These are phyloP conservation scores for Scleroderma bovista DNA, from an alignment of 768 basidiomycete genomes.

Conservation along the genomic window DNA sequence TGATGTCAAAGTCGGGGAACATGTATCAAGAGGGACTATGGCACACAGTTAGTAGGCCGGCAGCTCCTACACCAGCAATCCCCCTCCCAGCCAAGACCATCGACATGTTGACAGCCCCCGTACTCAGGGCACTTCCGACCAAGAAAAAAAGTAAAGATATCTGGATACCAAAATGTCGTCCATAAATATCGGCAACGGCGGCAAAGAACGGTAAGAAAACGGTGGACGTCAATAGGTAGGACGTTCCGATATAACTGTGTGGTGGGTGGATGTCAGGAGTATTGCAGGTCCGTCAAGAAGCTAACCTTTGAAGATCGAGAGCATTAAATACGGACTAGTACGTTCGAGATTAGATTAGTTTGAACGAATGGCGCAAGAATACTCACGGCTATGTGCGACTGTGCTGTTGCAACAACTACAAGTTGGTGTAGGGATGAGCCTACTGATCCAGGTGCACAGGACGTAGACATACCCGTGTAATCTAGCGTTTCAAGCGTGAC, in stretches of 20 bases:
- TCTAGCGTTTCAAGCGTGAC: constrained; percentile 36
- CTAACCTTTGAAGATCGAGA: constrained; percentile 21
- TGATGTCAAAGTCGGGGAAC: background rate
- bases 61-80: constrained; percentile 46
- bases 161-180: constrained; percentile 44
- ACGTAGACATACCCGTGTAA: constrained; percentile 19
- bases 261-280: too few species aligned
- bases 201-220: constrained; percentile 50
- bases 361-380: background rate
- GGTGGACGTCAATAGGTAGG: constrained; percentile 46
- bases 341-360: background rate
- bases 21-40: background rate
- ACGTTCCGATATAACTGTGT: constrained; percentile 43
- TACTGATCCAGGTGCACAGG: background rate
- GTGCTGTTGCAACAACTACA: constrained; percentile 48
- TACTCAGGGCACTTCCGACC: constrained; percentile 42
- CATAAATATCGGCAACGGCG: constrained; percentile 45
- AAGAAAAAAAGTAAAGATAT: constrained; percentile 40
- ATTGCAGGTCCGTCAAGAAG: background rate
- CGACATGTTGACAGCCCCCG: constrained; percentile 40
- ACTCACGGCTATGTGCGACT: constrained; percentile 44
- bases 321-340: constrained; percentile 26
- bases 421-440: background rate
- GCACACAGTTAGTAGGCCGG: constrained; percentile 34
- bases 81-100: constrained; percentile 44